Conservation (phyloP, 106 monocot genomes). For the Phalaenopsis equestris region DNA sequence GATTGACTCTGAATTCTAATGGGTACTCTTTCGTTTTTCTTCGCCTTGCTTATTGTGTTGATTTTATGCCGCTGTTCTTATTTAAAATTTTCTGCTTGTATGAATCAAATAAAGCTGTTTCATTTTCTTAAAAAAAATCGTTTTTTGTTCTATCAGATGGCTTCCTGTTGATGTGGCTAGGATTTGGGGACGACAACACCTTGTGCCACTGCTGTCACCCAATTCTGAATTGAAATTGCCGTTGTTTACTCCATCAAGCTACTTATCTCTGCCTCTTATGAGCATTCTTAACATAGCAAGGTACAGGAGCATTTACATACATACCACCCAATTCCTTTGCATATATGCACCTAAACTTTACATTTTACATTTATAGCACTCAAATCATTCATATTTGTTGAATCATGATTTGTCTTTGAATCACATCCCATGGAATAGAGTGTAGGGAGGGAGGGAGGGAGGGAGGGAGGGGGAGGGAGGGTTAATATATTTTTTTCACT, state of each 20-base stretch:
- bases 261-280: slow-evolving; percentile 58
- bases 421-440: too few species aligned
- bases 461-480: too few species aligned
- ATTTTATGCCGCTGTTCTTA: neutral
- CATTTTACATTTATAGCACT: too few species aligned
- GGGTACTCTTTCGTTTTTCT: slow-evolving; percentile 36
- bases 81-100: neutral
- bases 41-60: neutral
- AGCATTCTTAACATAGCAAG: slow-evolving; percentile 84
- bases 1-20: slow-evolving; percentile 59
- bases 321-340: too few species aligned
- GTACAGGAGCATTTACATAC: slow-evolving; percentile 17
- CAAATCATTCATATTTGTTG: too few species aligned
- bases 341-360: too few species aligned
- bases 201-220: slow-evolving; percentile 60
- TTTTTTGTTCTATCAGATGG: slow-evolving; percentile 42
- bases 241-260: slow-evolving; percentile 50
- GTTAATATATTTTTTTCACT: too few species aligned
- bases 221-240: slow-evolving; percentile 38
- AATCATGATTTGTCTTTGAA: too few species aligned
- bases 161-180: slow-evolving; percentile 84
- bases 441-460: too few species aligned
- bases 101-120: neutral
- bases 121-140: neutral
- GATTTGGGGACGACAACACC: slow-evolving; percentile 55